These are phyloP conservation scores for Macaranga tanarius DNA, from an alignment of 441 rosid species.

Conservation along the genomic window DNA sequence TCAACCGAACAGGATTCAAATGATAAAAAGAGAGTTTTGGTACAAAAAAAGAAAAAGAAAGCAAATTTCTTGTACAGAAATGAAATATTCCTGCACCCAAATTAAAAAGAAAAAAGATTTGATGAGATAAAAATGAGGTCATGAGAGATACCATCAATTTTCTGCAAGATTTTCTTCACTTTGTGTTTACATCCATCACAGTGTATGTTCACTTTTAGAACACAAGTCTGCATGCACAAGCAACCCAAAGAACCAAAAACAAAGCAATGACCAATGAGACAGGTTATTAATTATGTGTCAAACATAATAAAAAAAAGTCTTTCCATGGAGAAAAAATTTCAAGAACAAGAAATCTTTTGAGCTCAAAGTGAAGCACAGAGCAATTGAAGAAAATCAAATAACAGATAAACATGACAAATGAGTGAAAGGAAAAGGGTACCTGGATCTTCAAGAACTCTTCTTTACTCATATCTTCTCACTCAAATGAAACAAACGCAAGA, in stretches of 20 bases:
- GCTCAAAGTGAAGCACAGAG: conserved; percentile 23
- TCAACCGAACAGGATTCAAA: conserved; percentile 13
- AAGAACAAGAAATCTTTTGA: neutral
- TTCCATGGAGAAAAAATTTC: neutral
- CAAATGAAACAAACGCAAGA: conserved; percentile 32
- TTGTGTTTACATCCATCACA: conserved; percentile 94
- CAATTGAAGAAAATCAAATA: neutral
- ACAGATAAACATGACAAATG: neutral
- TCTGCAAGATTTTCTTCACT: conserved; percentile 85
- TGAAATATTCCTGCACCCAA: neutral
- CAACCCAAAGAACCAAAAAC: conserved; percentile 19
- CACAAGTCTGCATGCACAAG: conserved; percentile 75
- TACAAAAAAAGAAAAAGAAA: neutral
- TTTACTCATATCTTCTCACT: conserved; percentile 62
- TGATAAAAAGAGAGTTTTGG: neutral
- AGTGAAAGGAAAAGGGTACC: conserved; percentile 38
- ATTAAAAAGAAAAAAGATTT: neutral
- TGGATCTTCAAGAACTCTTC: conserved; percentile 97
- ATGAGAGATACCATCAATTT: conserved; percentile 63
- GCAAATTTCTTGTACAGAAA: neutral
- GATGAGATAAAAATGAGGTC: neutral
- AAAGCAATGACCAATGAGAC: conserved; percentile 15
- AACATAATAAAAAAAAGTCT: neutral
- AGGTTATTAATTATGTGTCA: too few species aligned
- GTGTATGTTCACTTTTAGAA: conserved; percentile 89